These are phyloP conservation scores for Isatis tinctoria DNA, from an alignment of 345 rosid genomes.

Conservation along the genomic window DNA sequence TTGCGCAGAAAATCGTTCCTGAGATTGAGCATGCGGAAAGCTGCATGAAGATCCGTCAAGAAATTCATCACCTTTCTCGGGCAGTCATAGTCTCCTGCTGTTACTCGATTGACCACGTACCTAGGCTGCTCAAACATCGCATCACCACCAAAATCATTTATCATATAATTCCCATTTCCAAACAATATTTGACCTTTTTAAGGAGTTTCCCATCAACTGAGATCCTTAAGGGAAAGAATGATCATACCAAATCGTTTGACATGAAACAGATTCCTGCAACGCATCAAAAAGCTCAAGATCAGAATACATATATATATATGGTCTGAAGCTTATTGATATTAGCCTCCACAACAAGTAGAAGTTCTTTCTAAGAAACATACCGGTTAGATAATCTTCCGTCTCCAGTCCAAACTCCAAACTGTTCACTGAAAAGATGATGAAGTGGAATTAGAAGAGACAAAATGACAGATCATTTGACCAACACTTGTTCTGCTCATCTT, in stretches of 20 bases:
- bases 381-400: conserved; percentile 85
- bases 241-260: conserved; percentile 91
- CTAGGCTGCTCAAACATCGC: conserved; percentile 58
- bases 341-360: not conserved
- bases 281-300: not conserved
- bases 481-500: not conserved
- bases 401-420: conserved; percentile 66
- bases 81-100: conserved; percentile 87
- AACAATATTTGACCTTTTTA: not conserved
- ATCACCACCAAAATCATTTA: not conserved
- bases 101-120: conserved; percentile 87
- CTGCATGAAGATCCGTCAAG: conserved; percentile 82
- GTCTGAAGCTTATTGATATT: not conserved
- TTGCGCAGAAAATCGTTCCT: conserved; percentile 96
- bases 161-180: not conserved
- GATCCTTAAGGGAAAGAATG: not conserved
- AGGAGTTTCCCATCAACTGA: not conserved
- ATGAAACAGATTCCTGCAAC: conserved; percentile 85
- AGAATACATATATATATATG: not conserved
- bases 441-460: not conserved
- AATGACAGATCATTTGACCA: not conserved
- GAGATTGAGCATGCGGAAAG: conserved; percentile 92
- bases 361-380: conserved; percentile 40
- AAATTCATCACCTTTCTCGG: conserved; percentile 82
- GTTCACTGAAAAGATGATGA: conserved; percentile 51